Base-by-base conservation (phyloP, 768 basidiomycete genomes). In the Lactarius tabidus region DNA sequence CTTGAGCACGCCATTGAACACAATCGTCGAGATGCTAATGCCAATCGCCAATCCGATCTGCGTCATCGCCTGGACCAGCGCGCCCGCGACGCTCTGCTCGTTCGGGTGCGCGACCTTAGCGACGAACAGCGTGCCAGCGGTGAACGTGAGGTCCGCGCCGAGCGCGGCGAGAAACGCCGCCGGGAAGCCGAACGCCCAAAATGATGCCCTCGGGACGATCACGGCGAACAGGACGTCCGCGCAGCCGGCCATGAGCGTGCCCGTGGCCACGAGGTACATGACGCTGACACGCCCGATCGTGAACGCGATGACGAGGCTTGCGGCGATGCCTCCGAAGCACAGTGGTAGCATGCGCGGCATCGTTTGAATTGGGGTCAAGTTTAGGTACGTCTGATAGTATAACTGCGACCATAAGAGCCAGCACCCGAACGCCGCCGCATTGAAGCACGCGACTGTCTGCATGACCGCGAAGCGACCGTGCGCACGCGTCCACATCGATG, bases 181-280 rank as follows among this genome's bases (percentile, higher is more conserved):
- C 0, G 90, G 88, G 74, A 93, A 93, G 6, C 84, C 85, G 64
- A 80, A 88, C 1, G 87, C 88, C 91, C 91, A 93, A 69, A 86
- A 93, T 1, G 85, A 75, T 8, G 77, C 77, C 0, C 73, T 66
- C 0, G 87, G 82, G 29, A 82, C 68, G 67, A 91, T 88, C 2
- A 89, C 67, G 1, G 90, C 90, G 70, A 91, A 89, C 4, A 91
- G 75, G 10, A 91, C 74, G 65, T 80, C 81, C 0, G 88, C 87
- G 9, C 74, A 57, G 5, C 79, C 79, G 0, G 91, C 91, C 38
- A 86, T 72, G 6, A 82, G 58, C 0, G 87, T 85, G 20, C 91
- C 90, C 23, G 75, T 61, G 0, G 77, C 83, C 20, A 88, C 74
- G 35, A 93, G 78, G 58, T 78, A 80, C 1, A 85, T 76, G 2